A percentile compares a stretch with the other conserved stretches of the same genome.
Evolutionary conservation across 305 asterid genomes (phyloP).

Genomic region (Galium porrigens): DNA sequence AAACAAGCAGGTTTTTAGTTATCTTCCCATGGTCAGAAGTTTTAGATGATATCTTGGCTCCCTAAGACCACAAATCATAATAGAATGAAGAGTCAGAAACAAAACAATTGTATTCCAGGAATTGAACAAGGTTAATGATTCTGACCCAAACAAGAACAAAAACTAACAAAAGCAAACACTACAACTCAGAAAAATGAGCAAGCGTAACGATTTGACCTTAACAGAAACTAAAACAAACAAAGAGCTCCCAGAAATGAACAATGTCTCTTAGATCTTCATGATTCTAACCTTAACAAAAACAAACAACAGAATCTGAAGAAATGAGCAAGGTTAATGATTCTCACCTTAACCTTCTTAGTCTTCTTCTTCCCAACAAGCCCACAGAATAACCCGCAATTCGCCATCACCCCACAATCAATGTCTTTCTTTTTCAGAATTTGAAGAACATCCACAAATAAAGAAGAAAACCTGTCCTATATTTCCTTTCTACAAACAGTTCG

Average conservation of each 20-base stretch:
- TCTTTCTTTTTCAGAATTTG: not conserved
- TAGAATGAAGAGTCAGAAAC: not conserved
- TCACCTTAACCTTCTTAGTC: slow-evolving; percentile 16
- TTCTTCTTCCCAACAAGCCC: slow-evolving; percentile 5
- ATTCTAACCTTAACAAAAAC: not conserved
- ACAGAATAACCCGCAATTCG: slow-evolving; percentile 8
- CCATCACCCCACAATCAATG: slow-evolving; percentile 8
- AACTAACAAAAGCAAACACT: not conserved
- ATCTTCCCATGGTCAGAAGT: slow-evolving; percentile 16
- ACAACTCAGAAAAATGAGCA: not conserved
- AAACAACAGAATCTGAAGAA: not conserved
- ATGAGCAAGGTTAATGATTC: not conserved
- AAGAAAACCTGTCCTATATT: not conserved
- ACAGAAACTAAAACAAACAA: not conserved
- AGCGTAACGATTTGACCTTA: not conserved
- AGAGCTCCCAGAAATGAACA: not conserved
- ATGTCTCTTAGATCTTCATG: not conserved
- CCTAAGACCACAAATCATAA: slow-evolving; percentile 22
- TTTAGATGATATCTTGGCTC: slow-evolving; percentile 14
- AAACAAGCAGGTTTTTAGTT: slow-evolving; percentile 21
- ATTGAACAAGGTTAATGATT: not conserved
- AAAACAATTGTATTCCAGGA: slow-evolving; percentile 5
- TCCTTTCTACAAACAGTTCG: slow-evolving; percentile 2
- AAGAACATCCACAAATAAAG: not conserved
- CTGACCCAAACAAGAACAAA: not conserved